Evolutionary conservation across 2,329 filamentous ascomycete genomes (phyloP).

Genomic region (Fusarium paranaense): DNA sequence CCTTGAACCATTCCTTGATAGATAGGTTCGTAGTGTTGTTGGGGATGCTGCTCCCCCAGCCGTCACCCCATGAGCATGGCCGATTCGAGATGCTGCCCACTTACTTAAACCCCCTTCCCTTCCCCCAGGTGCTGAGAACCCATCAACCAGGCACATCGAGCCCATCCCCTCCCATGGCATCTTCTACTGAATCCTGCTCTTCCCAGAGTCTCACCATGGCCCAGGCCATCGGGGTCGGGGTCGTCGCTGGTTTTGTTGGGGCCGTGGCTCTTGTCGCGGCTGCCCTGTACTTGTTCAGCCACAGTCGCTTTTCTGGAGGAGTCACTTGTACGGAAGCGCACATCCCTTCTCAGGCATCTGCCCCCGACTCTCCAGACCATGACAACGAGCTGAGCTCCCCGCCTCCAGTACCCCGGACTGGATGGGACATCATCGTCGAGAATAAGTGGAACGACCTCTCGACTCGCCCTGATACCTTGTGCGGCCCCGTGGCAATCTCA

Average conservation of each 20-base stretch:
- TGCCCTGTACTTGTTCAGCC: not conserved
- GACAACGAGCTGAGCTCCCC: not conserved
- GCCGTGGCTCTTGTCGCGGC: not conserved
- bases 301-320: not conserved
- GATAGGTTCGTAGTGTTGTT: not conserved
- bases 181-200: not conserved
- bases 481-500: not conserved
- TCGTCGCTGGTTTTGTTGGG: not conserved
- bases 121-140: not conserved
- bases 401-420: not conserved
- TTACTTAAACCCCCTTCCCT: not conserved
- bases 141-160: not conserved
- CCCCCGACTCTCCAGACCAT: not conserved
- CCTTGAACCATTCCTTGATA: not conserved
- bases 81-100: not conserved
- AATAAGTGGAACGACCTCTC: not conserved
- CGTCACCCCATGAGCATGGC: not conserved
- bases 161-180: not conserved
- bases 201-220: not conserved
- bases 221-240: not conserved
- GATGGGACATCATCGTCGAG: not conserved
- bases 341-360: not conserved
- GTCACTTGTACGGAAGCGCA: not conserved
- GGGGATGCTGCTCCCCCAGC: not conserved
- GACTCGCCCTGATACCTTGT: not conserved